Percentiles rank a stretch among this genome's conserved stretches.
phyloP scores from a whole-genome alignment of 2,329 filamentous ascomycete species.

The Trichoderma brevicompactum region DNA sequence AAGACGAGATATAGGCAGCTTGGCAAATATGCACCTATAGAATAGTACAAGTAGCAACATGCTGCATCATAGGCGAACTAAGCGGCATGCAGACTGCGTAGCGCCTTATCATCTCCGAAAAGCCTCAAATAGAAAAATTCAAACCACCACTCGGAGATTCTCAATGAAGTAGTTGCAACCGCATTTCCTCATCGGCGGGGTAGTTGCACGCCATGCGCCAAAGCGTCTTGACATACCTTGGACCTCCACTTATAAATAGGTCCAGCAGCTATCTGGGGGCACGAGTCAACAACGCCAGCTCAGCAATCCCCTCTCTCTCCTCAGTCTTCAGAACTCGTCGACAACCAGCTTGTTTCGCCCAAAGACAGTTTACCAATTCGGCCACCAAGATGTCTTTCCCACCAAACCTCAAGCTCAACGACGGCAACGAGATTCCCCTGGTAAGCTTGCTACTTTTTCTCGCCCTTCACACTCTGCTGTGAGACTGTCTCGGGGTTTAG shows the following conservation, averaged over 20 bases:
- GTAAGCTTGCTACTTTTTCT: slow-evolving; percentile 44
- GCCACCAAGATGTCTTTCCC: slow-evolving; percentile 23
- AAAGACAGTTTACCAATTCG: background rate
- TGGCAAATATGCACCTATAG: no score
- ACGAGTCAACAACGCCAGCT: background rate
- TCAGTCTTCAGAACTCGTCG: background rate
- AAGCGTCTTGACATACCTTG: slow-evolving; percentile 11
- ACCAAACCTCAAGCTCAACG: slow-evolving; percentile 66
- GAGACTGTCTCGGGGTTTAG: background rate
- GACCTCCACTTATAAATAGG: slow-evolving; percentile 27
- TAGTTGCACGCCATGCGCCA: slow-evolving; percentile 27
- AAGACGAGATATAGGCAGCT: no score
- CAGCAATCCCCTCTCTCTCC: background rate
- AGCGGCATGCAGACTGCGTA: background rate
- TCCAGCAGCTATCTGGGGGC: background rate
- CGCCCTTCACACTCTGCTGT: background rate
- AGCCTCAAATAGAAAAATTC: background rate
- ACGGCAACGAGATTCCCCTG: slow-evolving; percentile 74
- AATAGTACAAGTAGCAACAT: background rate
- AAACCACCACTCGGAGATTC: background rate
- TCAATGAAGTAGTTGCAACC: background rate
- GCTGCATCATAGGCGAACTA: background rate
- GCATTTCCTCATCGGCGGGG: slow-evolving; percentile 23
- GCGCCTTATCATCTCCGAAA: background rate
- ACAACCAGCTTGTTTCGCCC: background rate